These are phyloP conservation scores for Daedaleopsis nitida DNA, from an alignment of 768 basidiomycete genomes.

Conservation along the genomic window DNA sequence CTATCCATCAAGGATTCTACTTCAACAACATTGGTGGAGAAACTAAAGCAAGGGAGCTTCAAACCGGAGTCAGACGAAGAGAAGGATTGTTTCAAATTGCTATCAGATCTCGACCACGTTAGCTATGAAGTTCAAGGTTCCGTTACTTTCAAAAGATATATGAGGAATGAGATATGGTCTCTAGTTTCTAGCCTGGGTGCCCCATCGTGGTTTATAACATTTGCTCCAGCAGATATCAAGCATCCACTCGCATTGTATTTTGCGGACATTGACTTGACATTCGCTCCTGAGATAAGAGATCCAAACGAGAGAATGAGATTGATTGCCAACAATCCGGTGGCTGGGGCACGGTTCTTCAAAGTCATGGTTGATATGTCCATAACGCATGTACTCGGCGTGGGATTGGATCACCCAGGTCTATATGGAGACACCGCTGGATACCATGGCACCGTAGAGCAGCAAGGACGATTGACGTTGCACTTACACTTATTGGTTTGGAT, in stretches of 20 bases:
- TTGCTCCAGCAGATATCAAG: too few species aligned
- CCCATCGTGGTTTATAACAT: too few species aligned
- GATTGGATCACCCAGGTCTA: conserved; percentile 1
- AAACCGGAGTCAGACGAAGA: conserved; percentile 9
- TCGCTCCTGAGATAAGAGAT: too few species aligned
- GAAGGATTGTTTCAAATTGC: conserved; percentile 9
- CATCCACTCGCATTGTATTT: too few species aligned
- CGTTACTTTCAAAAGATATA: conserved; percentile 8
- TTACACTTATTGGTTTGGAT: not conserved
- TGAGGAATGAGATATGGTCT: conserved; percentile 27
- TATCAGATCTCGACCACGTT: conserved; percentile 17
- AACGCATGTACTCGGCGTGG: conserved; percentile 9
- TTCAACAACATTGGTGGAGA: conserved; percentile 1
- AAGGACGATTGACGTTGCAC: conserved; percentile 26
- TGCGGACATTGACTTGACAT: too few species aligned
- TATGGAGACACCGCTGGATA: conserved; percentile 22
- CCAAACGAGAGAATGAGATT: not conserved
- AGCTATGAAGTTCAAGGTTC: conserved; percentile 19
- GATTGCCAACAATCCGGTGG: conserved; percentile 15
- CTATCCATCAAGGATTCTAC: conserved; percentile 6
- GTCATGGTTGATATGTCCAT: conserved; percentile 17
- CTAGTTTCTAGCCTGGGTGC: not conserved
- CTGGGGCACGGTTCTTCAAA: conserved; percentile 21
- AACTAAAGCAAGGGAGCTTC: not conserved
- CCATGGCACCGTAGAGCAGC: conserved; percentile 26